phyloP scores from a whole-genome alignment of 345 rosid genomes.

The Eucalyptus polyanthemos region DNA sequence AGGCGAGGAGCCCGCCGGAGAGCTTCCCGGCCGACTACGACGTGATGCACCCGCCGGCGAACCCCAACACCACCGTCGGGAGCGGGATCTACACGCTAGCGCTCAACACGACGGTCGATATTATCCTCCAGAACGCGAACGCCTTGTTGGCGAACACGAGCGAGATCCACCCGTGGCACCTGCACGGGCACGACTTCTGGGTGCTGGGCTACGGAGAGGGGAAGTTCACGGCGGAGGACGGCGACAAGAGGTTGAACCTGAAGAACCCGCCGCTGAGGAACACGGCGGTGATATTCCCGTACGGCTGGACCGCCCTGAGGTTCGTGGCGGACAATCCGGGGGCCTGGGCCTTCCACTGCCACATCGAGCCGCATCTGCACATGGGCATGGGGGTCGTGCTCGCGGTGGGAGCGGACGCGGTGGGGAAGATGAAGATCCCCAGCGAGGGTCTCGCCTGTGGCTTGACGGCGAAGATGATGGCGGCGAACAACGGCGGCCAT shows the following conservation, averaged over 20 bases:
- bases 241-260: slow-evolving; percentile 30
- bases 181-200: slow-evolving; percentile 96
- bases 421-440: slow-evolving; percentile 37
- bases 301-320: slow-evolving; percentile 87
- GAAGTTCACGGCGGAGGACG: slow-evolving; percentile 9
- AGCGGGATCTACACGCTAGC: slow-evolving; percentile 44
- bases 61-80: slow-evolving; percentile 37
- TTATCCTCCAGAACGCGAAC: slow-evolving; percentile 76
- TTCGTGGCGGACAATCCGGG: slow-evolving; percentile 86
- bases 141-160: slow-evolving; percentile 19
- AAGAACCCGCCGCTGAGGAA: slow-evolving; percentile 70
- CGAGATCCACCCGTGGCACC: slow-evolving; percentile 92
- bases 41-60: slow-evolving; percentile 30
- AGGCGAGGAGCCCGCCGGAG: slow-evolving; percentile 30
- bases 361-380: slow-evolving; percentile 91
- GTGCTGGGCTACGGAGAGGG: slow-evolving; percentile 78
- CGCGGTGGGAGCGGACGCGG: slow-evolving; percentile 35
- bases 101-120: slow-evolving; percentile 48
- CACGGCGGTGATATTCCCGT: slow-evolving; percentile 56
- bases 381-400: slow-evolving; percentile 95
- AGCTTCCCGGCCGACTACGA: slow-evolving; percentile 28
- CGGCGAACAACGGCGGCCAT: not conserved
- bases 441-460: slow-evolving; percentile 37
- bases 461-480: slow-evolving; percentile 16
- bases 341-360: slow-evolving; percentile 94